A percentile compares a stretch with the other conserved stretches of the same genome.
Evolutionary conservation across 1,284 basidiomycete genomes (phyloP).

Genomic region (Flammula alnicola): DNA sequence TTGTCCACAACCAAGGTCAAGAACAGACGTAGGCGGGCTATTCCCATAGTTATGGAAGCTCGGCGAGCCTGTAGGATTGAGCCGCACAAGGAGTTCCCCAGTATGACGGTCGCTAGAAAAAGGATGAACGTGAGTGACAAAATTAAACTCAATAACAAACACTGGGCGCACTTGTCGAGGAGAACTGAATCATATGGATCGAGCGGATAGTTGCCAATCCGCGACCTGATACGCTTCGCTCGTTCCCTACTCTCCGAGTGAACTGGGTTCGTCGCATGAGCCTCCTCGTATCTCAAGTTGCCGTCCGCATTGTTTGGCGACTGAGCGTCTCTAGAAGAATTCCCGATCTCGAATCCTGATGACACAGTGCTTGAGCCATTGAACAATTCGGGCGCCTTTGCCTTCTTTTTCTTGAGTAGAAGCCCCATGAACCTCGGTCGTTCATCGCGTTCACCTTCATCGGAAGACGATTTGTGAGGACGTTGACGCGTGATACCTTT

Average conservation of each 20-base stretch:
- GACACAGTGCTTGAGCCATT: slow-evolving; percentile 1
- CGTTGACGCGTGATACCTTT: background rate
- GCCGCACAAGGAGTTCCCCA: slow-evolving; percentile 50
- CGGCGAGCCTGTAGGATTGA: slow-evolving; percentile 53
- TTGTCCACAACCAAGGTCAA: slow-evolving; percentile 74
- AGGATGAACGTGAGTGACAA: slow-evolving; percentile 8
- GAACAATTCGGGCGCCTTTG: slow-evolving; percentile 7
- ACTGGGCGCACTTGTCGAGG: slow-evolving; percentile 53
- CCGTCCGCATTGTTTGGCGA: background rate
- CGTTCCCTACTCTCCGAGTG: slow-evolving; percentile 14
- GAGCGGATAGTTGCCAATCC: slow-evolving; percentile 31
- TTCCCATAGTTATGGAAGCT: slow-evolving; percentile 60
- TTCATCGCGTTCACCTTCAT: slow-evolving; percentile 6
- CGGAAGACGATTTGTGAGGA: background rate
- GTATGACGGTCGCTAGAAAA: slow-evolving; percentile 56
- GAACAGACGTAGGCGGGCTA: slow-evolving; percentile 52
- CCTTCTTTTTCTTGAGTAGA: slow-evolving; percentile 29
- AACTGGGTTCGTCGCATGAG: background rate
- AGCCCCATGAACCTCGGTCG: slow-evolving; percentile 28
- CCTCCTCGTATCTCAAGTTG: slow-evolving; percentile 10
- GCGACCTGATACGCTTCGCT: slow-evolving; percentile 21
- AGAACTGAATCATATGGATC: slow-evolving; percentile 54
- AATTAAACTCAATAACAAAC: slow-evolving; percentile 26
- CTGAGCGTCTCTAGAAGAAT: slow-evolving; percentile 1
- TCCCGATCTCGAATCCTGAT: slow-evolving; percentile 4